Base-by-base conservation (phyloP, 805 yeast genomes). In the Saccharomycopsis fodiens region DNA sequence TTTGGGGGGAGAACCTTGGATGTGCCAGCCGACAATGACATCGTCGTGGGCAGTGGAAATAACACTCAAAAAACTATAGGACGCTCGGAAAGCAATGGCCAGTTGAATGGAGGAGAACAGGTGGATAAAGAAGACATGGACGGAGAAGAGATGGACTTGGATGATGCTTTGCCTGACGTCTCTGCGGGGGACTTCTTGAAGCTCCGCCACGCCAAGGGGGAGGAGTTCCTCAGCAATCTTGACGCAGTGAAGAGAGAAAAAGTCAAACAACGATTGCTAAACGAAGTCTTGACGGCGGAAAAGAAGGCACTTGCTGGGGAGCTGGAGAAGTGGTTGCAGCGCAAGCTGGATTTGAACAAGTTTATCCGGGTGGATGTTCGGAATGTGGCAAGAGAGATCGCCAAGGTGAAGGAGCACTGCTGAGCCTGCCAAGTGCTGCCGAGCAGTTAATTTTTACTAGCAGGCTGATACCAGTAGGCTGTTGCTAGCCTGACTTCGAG, bases 291-390 rank as follows among this genome's bases (percentile, higher is more conserved):
- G 16, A 17, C 39, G 8, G 19, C 19, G 4, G 42, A 44, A 21
- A 46, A 46, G 29, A 15, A 34, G 3, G 31, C 23, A 15, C 20
- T 49, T 2, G 47, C 39, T 15, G 8, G 21, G 16, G 52, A 46
- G 16, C 40, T 34, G 20, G 22, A 4, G 10, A 42, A 34, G 20
- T 49, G 52, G 52, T 19, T 17, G 15, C 42, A 42, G 19, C 37
- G 52, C 32, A 45, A 46, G n/a, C 38, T 35, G 3, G 30, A 37
- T 15, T 42, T 49, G 27, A n/a, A 37, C 10, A 46, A 37, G 5
- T 49, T 49, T 27, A 36, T 49, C n/a, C 43, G 44, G 17, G 42
- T 42, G 27, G 50, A 46, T 19, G 32, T 49, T 15, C 16, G 22
- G 13, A 42, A 39, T 30, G 27, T 46, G 10, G 20, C 35, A 2